Evolutionary conservation across 768 basidiomycete species (phyloP), one percentile per base, ranked within the genome.

Genomic region (Coprinopsis marcescibilis): DNA sequence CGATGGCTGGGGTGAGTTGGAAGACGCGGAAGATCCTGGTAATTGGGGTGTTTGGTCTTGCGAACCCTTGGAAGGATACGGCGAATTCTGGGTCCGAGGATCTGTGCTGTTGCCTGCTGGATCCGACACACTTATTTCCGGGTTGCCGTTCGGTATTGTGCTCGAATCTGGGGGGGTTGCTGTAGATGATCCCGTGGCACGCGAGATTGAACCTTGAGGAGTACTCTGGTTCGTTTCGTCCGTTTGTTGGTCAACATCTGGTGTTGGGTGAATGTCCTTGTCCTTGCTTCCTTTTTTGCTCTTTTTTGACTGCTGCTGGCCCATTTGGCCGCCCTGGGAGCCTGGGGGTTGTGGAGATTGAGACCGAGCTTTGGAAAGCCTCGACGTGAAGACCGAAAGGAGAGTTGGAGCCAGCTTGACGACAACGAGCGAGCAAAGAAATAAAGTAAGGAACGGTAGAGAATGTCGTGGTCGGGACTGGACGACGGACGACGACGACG

Each of bases 261-360:
- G 58, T 45, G 65, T 56, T 34, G 53, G 57, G 40, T 83, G 77
- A 60, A 71, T 77, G 55, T 81, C 83, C 66, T 79, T 80, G 64
- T 88, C 87, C 66, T 81, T 87, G 48, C 68, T 65, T 44, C 68
- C 65, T 68, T 83, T 86, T 75, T 78, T 85, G 56, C 77, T 67
- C 76, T 83, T 88, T 75, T 85, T 89, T 55, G 86, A 89, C 59
- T 81, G 78, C 69, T 85, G 83, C 64, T 89, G 87, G 69, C 88
- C 87, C 85, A 89, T 88, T 50, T 70, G 73, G 52, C 70, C 62
- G 54, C 69, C 64, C 60, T 71, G 68, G 13, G 79, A 69, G 54
- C 71, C 69, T 56, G 64, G 61, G 52, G 81, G 80, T 63, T 79
- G 78, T 29, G 83, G 81, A 46, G 85, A 87, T 60, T 84, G 81